Base-by-base conservation (phyloP, 106 monocot species). In the Apostasia shenzhenica region DNA sequence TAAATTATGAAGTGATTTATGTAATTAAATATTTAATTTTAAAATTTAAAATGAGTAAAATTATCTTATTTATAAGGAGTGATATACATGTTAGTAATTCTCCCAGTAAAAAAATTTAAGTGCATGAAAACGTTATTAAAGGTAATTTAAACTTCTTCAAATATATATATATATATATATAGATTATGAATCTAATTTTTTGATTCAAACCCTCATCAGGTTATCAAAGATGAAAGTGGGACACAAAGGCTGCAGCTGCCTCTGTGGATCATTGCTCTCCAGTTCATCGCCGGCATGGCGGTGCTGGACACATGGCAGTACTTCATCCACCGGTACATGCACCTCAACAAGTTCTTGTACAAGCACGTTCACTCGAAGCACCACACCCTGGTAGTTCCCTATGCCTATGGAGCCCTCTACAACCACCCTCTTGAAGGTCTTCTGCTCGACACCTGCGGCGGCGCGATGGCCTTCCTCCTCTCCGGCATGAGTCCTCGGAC, bases 361-460 rank as follows among this genome's bases (percentile, higher is more conserved):
- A 63, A 65, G 6, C 76, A 66, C 14, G 14, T 84, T 8, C 84
- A 84, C 49, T 77, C 80, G 1, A 74, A 80, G 84, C 76, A 84
- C 60, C 84, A 84, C 76, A 60, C 73, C 1, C 47, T 84, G 1
- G 80, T 72, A 0, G 84, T 80, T n/a, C 79, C 84, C 37, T 84
- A 84, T 60, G 46, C 84, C 12, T 80, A 70, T 14, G 80, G 80
- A 1, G 69, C 66, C 14, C 83, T 75, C 58, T 79, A 83, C 79
- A 75, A 68, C 70, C 80, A 77, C 66, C 80, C 84, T 0, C 48
- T 84, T 1, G 84, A 84, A 52, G 81, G 76, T 1, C 62, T 84
- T 61, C 42, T 84, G 11, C 52, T 71, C 0, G 78, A 78, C 53
- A 76, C 80, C 13, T 45, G 75, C 14, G 66, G 73, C 37, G 83